A percentile compares a stretch with the other conserved stretches of the same genome.
phyloP scores from a whole-genome alignment of 139 green algal species.

The Chlorella sp. region DNA sequence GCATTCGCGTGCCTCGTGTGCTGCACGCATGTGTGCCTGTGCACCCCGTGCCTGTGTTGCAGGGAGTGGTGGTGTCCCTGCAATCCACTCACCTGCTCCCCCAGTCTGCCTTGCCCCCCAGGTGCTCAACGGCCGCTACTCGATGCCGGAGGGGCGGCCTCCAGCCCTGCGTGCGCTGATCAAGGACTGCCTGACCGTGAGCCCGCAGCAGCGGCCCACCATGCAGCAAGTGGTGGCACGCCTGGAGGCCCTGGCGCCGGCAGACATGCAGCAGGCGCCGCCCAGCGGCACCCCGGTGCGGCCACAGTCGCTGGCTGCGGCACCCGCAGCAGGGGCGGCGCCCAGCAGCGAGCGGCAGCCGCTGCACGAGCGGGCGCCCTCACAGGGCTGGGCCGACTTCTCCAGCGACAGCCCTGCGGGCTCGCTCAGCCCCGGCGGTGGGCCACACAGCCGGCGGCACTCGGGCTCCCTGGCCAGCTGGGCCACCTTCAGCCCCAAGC shows the following conservation, averaged over 20 bases:
- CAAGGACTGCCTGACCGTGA: neutral
- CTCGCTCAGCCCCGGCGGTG: neutral
- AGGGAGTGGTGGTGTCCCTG: no score
- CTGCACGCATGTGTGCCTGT: neutral
- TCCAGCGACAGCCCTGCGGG: neutral
- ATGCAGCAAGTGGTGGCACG: constrained; percentile 15
- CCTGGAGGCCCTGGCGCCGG: neutral
- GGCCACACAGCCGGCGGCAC: neutral
- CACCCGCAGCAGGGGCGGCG: neutral
- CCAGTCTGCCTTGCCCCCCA: neutral
- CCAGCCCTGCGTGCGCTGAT: constrained; percentile 25
- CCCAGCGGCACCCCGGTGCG: neutral
- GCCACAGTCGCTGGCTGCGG: neutral
- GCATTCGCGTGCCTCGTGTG: neutral
- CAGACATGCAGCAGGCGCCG: neutral
- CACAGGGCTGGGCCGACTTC: constrained; percentile 28
- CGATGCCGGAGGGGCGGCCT: constrained; percentile 50
- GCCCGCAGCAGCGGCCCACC: constrained; percentile 1
- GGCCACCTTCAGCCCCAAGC: constrained; percentile 30
- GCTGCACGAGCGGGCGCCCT: neutral
- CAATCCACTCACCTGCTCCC: neutral
- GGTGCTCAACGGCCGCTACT: constrained; percentile 79
- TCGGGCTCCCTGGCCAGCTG: constrained; percentile 15
- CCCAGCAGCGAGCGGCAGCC: neutral
- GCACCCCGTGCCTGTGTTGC: no score